phyloP scores from a whole-genome alignment of 345 rosid genomes.

The Hevea brasiliensis region DNA sequence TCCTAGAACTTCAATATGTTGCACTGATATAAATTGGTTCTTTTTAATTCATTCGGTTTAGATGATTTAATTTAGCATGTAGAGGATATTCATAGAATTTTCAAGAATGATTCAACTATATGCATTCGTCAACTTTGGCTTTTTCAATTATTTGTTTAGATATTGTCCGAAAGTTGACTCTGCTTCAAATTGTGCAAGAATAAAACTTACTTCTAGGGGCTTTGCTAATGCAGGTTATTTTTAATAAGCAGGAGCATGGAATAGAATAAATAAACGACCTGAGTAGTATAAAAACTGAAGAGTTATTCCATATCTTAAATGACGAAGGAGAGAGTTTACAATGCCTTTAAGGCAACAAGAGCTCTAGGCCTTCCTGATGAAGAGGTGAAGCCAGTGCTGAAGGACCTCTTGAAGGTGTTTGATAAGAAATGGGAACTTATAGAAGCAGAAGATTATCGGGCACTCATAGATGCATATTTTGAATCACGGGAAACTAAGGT shows the following conservation, averaged over 20 bases:
- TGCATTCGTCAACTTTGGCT: too few relatives aligned
- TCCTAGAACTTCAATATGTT: too few relatives aligned
- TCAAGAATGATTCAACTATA: neutral
- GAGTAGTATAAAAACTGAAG: neutral
- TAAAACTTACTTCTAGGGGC: neutral
- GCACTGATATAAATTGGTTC: too few relatives aligned
- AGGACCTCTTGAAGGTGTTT: constrained; percentile 37
- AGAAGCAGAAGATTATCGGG: constrained; percentile 54
- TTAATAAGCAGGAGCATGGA: neutral
- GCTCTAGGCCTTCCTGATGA: constrained; percentile 43
- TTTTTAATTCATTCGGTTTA: too few relatives aligned
- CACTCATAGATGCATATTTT: constrained; percentile 56
- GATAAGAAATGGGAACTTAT: constrained; percentile 58
- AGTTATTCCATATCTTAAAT: neutral
- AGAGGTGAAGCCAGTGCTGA: constrained; percentile 49
- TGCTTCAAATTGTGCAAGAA: neutral
- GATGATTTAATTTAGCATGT: neutral
- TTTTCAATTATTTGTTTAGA: neutral
- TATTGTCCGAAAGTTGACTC: neutral
- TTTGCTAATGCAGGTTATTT: neutral
- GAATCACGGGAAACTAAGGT: constrained; percentile 47
- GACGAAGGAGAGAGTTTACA: constrained; percentile 25
- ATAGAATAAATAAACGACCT: neutral
- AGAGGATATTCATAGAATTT: neutral
- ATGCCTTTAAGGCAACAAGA: constrained; percentile 49